Base-by-base conservation (phyloP, 495 filamentous ascomycete species). In the Aspergillus egyptiacus region DNA sequence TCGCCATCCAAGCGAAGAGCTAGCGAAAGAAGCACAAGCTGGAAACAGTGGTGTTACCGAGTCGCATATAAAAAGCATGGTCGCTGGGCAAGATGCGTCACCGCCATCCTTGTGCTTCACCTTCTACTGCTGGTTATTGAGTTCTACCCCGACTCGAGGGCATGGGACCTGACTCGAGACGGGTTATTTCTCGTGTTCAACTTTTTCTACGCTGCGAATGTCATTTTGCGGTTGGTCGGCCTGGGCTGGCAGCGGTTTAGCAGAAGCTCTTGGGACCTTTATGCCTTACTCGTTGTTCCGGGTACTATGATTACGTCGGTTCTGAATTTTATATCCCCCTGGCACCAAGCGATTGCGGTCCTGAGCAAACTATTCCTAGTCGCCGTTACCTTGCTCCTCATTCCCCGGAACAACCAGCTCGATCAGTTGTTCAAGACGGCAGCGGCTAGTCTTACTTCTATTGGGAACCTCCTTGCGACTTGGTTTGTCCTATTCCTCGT, bases 361-460 rank as follows among this genome's bases (percentile, higher is more conserved):
- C 66, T 96, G 22, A 90, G 96, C 68, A 97, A 97, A 65, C 78
- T 95, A 14, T 96, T 95, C 63, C 72, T 99, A 32, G 93, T 97
- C 37, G 84, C 89, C 17, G 83, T 97, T 50, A 83, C 93, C 1
- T 77, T 97, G 17, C 74, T 99, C 50, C 81, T 99, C 36, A 99
- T 99, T 48, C 93, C 93, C 8, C 80, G 93, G 5, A 99, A 97
- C 65, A 93, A 99, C 54, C 90, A 95, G 38, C 82, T 99, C 9
- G 93, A 99, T 60, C 93, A 99, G 64, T 82, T 99, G 5, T 99
- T 97, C 80, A 99, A 99, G 69, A 99, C 93, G 13, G 94, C 94
- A 2, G 94, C 93, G n/a, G 93, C 93, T 33, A 90, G 84, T 81
- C 69, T 99, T 27, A 84, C 86, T 2, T 83, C 86, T 11, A 97